phyloP scores from a whole-genome alignment of 495 filamentous ascomycete species.

The Penicillium dipodomyicola region DNA sequence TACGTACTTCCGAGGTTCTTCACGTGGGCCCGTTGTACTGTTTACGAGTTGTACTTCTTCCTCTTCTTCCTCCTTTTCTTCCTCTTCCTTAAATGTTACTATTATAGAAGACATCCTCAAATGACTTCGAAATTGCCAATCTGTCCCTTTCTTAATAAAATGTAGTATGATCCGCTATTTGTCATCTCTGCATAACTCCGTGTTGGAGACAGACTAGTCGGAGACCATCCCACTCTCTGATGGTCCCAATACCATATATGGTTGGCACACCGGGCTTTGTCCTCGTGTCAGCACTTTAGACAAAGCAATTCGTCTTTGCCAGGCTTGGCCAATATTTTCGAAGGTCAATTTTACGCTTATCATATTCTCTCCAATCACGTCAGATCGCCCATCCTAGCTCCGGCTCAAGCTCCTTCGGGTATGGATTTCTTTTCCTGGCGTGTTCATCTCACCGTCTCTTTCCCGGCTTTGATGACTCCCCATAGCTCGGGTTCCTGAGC shows the following conservation, averaged over 20 bases:
- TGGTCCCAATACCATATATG: background rate
- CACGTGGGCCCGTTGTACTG: conserved; percentile 14
- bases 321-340: background rate
- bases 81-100: background rate
- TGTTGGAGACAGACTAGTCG: background rate
- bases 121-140: background rate
- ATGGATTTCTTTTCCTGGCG: background rate
- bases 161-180: background rate
- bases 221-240: conserved; percentile 4
- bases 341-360: conserved; percentile 17
- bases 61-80: background rate
- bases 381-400: conserved; percentile 1
- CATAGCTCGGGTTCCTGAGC: conserved; percentile 6
- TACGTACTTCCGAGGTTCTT: conserved; percentile 35
- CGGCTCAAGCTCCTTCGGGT: conserved; percentile 11
- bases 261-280: background rate
- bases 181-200: background rate
- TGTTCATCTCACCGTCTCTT: conserved; percentile 26
- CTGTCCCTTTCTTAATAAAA: background rate
- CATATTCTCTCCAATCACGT: conserved; percentile 15
- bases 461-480: conserved; percentile 17
- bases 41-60: background rate
- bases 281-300: background rate
- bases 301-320: background rate
- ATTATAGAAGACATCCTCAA: background rate